These are phyloP conservation scores for Triadica sebifera DNA, from an alignment of 345 rosid genomes.

Conservation along the genomic window DNA sequence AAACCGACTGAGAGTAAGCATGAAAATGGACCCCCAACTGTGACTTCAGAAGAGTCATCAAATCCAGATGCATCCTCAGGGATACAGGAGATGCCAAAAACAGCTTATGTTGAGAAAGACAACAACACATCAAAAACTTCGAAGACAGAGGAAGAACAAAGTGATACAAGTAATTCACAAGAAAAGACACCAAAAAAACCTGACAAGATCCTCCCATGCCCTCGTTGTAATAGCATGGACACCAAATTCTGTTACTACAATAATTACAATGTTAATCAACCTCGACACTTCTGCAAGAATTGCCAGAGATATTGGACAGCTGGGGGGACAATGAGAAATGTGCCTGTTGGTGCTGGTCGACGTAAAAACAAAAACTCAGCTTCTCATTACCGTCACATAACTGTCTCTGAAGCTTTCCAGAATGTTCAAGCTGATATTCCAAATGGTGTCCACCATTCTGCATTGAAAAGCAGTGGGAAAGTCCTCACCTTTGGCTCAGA, in stretches of 20 bases:
- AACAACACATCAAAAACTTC: conserved; percentile 23
- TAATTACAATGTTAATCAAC: conserved; percentile 39
- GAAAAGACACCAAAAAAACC: conserved; percentile 34
- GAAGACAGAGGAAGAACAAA: conserved; percentile 32
- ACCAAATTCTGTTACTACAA: conserved; percentile 38
- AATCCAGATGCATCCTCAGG: conserved; percentile 39
- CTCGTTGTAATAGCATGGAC: conserved; percentile 40
- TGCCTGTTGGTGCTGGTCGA: conserved; percentile 40
- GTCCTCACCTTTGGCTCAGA: conserved; percentile 79
- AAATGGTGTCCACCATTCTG: conserved; percentile 53
- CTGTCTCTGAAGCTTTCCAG: conserved; percentile 63
- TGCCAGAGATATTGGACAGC: conserved; percentile 42
- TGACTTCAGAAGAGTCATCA: conserved; percentile 34
- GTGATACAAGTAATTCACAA: conserved; percentile 25
- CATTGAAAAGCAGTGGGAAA: conserved; percentile 50
- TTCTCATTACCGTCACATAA: conserved; percentile 59
- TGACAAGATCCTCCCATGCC: conserved; percentile 34
- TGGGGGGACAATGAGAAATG: conserved; percentile 40
- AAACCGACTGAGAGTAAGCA: conserved; percentile 30
- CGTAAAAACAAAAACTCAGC: conserved; percentile 33
- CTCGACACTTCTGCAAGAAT: conserved; percentile 38
- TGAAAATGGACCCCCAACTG: conserved; percentile 22
- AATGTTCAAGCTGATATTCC: conserved; percentile 44
- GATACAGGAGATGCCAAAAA: conserved; percentile 32
- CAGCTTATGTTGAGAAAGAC: conserved; percentile 37